These are phyloP conservation scores for Vitis hybrid DNA, from an alignment of 177 flowering plant species.

Conservation along the genomic window DNA sequence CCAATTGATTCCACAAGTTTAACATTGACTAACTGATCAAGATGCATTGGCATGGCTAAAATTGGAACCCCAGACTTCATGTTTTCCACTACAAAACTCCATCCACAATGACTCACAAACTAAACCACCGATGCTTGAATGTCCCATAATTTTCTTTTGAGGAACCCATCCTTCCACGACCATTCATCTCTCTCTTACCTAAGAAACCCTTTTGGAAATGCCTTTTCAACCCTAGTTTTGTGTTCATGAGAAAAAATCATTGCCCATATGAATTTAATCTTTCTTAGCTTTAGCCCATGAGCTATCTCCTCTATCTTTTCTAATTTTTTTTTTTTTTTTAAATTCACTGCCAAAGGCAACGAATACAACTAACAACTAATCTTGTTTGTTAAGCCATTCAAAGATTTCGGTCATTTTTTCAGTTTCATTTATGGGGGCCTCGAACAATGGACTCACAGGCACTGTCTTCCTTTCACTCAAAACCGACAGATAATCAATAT, in stretches of 20 bases:
- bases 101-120: constrained; percentile 27
- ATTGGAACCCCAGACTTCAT: constrained; percentile 27
- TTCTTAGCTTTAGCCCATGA: constrained; percentile 15
- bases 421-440: too few relatives aligned
- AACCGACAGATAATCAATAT: too few relatives aligned
- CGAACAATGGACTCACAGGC: too few relatives aligned
- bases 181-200: constrained; percentile 13
- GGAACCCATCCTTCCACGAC: constrained; percentile 25
- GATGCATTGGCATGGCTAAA: constrained; percentile 24
- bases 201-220: constrained; percentile 16
- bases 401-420: too few relatives aligned
- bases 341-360: too few relatives aligned
- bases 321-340: too few relatives aligned
- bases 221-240: not conserved
- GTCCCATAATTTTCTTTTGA: constrained; percentile 19
- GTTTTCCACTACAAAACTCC: constrained; percentile 30
- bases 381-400: too few relatives aligned
- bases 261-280: constrained; percentile 32
- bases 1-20: constrained; percentile 20
- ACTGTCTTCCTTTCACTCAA: too few relatives aligned
- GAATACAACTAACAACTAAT: too few relatives aligned
- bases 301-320: too few relatives aligned
- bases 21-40: constrained; percentile 29
- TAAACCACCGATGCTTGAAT: constrained; percentile 27
- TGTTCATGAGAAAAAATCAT: constrained; percentile 19